phyloP scores from a whole-genome alignment of 2,329 filamentous ascomycete genomes.

The Herpotrichia juniperi region DNA sequence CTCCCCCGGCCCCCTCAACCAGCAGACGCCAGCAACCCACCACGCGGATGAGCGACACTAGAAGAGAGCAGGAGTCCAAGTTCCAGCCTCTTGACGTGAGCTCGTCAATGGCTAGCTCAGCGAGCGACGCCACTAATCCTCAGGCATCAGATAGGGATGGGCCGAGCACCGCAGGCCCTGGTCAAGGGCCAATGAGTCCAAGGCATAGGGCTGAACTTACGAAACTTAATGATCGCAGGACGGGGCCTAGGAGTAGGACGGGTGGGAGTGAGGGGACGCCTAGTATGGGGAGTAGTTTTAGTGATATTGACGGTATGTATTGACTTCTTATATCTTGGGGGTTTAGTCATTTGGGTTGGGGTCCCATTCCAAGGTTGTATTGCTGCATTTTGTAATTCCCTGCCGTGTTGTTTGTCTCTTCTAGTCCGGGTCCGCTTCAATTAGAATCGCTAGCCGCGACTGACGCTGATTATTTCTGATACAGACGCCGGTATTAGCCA shows the following conservation, averaged over 20 bases:
- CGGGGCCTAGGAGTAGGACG: slow-evolving; percentile 21
- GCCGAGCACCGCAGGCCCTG: slow-evolving; percentile 19
- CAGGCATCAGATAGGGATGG: slow-evolving; percentile 8
- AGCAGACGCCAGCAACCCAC: neutral
- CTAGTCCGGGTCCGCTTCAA: too few species aligned
- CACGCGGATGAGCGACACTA: too few species aligned
- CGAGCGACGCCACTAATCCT: slow-evolving; percentile 35
- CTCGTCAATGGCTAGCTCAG: slow-evolving; percentile 62
- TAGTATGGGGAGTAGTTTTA: slow-evolving; percentile 75
- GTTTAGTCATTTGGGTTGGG: neutral
- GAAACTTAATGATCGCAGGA: slow-evolving; percentile 59
- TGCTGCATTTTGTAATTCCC: too few species aligned
- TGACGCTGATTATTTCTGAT: slow-evolving; percentile 7
- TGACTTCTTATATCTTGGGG: neutral
- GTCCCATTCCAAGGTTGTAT: neutral
- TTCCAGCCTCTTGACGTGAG: slow-evolving; percentile 20
- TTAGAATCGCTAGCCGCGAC: too few species aligned
- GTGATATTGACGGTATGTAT: slow-evolving; percentile 74
- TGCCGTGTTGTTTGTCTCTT: too few species aligned
- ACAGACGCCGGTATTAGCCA: slow-evolving; percentile 80
- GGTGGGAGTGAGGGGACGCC: slow-evolving; percentile 44
- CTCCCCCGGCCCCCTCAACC: neutral
- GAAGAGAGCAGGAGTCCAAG: neutral
- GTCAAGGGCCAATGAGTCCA: slow-evolving; percentile 53
- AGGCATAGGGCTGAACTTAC: slow-evolving; percentile 65